Conservation (phyloP, 1,284 basidiomycete genomes). For the Apiotrichum laibachii region DNA sequence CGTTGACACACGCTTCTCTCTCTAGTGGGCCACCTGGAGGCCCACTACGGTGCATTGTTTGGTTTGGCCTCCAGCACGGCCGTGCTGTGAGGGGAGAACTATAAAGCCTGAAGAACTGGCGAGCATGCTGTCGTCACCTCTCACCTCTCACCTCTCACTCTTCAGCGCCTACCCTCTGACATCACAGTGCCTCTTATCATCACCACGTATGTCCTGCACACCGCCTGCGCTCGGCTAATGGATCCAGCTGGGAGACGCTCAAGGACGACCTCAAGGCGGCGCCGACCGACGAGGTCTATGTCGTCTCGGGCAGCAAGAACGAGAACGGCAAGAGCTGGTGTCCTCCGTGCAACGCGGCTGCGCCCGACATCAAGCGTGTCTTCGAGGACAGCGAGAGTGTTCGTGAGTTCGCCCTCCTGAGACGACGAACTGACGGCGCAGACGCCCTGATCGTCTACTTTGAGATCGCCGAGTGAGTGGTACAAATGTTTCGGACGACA, state of each 20-base stretch:
- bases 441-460: conserved; percentile 4
- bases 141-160: too few species aligned
- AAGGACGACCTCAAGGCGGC: conserved; percentile 9
- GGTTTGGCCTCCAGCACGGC: too few species aligned
- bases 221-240: background rate
- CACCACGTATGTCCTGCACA: background rate
- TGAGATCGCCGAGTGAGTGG: conserved; percentile 1
- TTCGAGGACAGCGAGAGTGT: conserved; percentile 2
- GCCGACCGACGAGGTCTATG: background rate
- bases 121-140: too few species aligned
- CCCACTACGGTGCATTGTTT: too few species aligned
- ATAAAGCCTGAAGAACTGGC: too few species aligned
- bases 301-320: conserved; percentile 7
- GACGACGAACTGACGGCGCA: background rate
- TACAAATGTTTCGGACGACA: too few species aligned
- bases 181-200: conserved; percentile 1
- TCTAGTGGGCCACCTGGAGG: too few species aligned
- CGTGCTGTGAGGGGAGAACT: too few species aligned
- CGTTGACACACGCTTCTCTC: too few species aligned
- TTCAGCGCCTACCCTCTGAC: too few species aligned
- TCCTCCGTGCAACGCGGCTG: background rate
- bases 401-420: background rate
- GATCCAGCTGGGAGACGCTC: background rate
- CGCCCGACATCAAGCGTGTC: conserved; percentile 5
- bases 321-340: conserved; percentile 11